phyloP scores from a whole-genome alignment of 2,329 filamentous ascomycete species.

The Alternaria tenuissima region DNA sequence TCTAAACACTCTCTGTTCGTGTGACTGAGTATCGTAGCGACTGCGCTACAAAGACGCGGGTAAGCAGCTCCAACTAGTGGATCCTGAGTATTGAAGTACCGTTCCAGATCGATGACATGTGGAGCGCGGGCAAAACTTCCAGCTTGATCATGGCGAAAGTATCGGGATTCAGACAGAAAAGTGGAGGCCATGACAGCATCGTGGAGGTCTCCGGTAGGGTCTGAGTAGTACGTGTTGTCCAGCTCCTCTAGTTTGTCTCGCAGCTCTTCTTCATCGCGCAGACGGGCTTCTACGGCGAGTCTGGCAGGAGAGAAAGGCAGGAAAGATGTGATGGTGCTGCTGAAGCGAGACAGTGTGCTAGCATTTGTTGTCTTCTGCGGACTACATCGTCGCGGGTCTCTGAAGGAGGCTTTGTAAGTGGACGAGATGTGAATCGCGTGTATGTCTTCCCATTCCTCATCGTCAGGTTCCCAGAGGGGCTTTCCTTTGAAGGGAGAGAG shows the following conservation, averaged over 20 bases:
- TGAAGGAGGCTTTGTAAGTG: slow-evolving; percentile 19
- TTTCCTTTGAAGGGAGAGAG: slow-evolving; percentile 1
- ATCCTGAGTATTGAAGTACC: slow-evolving; percentile 8
- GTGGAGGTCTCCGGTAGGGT: slow-evolving; percentile 12
- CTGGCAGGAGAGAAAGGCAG: neutral
- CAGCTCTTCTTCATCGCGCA: slow-evolving; percentile 5
- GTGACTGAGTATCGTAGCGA: slow-evolving; percentile 27
- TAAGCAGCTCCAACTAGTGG: neutral
- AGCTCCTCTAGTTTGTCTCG: slow-evolving; percentile 3
- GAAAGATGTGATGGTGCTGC: neutral
- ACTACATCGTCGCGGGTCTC: neutral
- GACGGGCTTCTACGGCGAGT: neutral
- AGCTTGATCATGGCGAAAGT: neutral
- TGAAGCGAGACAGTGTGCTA: slow-evolving; percentile 5
- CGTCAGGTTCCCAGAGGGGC: slow-evolving; percentile 20
- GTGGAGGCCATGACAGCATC: slow-evolving; percentile 13
- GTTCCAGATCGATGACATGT: slow-evolving; percentile 13
- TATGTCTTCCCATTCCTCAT: slow-evolving; percentile 19
- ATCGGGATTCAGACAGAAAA: neutral
- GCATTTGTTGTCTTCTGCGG: neutral
- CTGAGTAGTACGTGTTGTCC: slow-evolving; percentile 12
- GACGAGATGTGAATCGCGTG: slow-evolving; percentile 7
- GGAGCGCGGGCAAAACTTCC: neutral
- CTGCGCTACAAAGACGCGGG: slow-evolving; percentile 25
- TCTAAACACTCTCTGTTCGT: slow-evolving; percentile 18